Base-by-base conservation (phyloP, 257 asterid species). In the Solanum chilense region DNA sequence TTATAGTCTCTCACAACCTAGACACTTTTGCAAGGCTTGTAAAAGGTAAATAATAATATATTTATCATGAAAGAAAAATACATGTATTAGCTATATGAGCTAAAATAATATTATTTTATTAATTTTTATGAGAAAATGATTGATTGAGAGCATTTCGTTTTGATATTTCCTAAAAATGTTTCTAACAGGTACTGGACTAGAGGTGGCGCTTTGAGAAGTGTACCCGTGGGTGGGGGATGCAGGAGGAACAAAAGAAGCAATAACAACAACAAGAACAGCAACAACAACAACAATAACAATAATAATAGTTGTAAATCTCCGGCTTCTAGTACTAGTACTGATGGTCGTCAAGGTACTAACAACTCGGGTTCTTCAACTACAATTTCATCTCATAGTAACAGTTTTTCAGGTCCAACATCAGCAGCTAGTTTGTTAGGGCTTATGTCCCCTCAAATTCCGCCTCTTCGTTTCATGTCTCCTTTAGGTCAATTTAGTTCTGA, bases 1-100 rank as follows among this genome's bases (percentile, higher is more conserved):
- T 93, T 96, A 96, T 90, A 96, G 96, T 78, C 95, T 96, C 88
- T 58, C 96, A 0, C 99, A 96, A 90, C 99, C 99, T 0, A 94
- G 99, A 39, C 99, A 96, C 95, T 96, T 96, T 80, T 96, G 99
- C 94, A 96, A 96, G 92, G 92, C 98, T 3, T 96, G 99, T 88
- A 62, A 98, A 49, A 88, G 99, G 88, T 96, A 37, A 37, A 37
- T 37, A 37, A 37, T 35, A 35, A 1, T 35, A 49, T 15, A 49
- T 62, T 62, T n/a, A 10, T n/a, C 5, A 62, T 62, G 6, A 16
- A 71, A 3, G 37, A 9, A 29, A 29, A 44, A 77, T 78, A 25
- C 12, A 29, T 68, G 21, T 68, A 78, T 25, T 66, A 64, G 10
- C 11, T 78, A 44, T 1, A 25, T 15, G 13, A 42, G n/a, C 9